Evolutionary conservation across 2,329 filamentous ascomycete species (phyloP), one percentile per base, ranked within the genome.

Genomic region (Penicillium sp.): DNA sequence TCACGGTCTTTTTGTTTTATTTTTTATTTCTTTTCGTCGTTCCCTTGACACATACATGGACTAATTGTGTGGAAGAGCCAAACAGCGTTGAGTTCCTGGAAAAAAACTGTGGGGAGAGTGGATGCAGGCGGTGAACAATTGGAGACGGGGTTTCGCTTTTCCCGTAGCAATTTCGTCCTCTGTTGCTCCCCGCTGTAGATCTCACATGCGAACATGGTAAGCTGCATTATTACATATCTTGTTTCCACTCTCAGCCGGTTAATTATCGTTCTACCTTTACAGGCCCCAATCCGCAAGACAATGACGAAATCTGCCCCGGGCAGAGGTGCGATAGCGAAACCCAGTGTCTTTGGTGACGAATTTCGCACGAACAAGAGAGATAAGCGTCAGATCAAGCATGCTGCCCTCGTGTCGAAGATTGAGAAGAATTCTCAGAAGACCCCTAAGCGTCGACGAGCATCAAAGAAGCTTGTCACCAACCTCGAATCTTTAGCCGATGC

Each of bases 381-480:
- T 78, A 96, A 93, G 78, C 89, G 88, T 24, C 78, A 82, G 34
- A 90, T 95, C 66, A 92, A 92, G 70, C 90, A 90, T 79, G 88
- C 89, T 0, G 77, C 86, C 14, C 91, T 97, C 62, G 79, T 96
- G 29, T 87, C 85, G 20, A 89, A 87, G 61, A 89, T 96, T 66
- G 79, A 86, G 62, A 90, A 92, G 63, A 76, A 80, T 7, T 69
- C 74, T 51, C 72, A 72, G 52, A 85, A 81, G 69, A 72, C 81
- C 9, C 78, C 81, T n/a, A 87, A 88, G 72, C 82, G 86, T 8
- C 80, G 89, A 62, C 76, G 88, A 5, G 86, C 89, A 0, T 83
- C 80, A 59, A 92, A 92, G 73, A 94, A 95, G 73, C 85, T 96
- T 42, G 83, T 87, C 43, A 81, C 90, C 1, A 89, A 85, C 34